Evolutionary conservation across 768 basidiomycete species (phyloP).

Genomic region (Mycena indigotica): DNA sequence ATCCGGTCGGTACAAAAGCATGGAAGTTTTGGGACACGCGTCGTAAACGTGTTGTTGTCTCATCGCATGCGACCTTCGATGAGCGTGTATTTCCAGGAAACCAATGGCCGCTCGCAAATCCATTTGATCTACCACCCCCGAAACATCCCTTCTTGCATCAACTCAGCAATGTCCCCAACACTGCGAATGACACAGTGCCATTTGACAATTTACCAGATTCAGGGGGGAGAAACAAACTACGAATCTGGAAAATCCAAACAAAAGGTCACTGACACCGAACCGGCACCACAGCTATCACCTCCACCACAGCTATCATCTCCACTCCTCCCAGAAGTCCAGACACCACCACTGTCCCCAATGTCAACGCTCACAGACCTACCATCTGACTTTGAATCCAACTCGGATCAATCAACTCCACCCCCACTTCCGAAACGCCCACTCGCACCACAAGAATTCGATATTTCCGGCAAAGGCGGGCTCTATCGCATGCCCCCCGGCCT

Average conservation of each 20-base stretch:
- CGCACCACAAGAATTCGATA: neutral
- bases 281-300: neutral
- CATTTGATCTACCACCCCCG: neutral
- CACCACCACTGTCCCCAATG: neutral
- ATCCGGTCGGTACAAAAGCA: constrained; percentile 18
- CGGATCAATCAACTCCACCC: neutral
- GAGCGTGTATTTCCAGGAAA: constrained; percentile 29
- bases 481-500: neutral
- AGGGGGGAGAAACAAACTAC: neutral
- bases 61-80: constrained; percentile 28
- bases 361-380: too few relatives aligned
- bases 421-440: neutral
- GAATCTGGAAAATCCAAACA: neutral
- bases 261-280: neutral
- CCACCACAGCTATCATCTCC: neutral
- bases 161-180: neutral
- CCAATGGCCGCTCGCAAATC: neutral
- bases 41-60: constrained; percentile 12
- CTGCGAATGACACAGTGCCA: neutral
- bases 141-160: neutral
- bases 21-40: constrained; percentile 29
- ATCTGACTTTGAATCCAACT: too few relatives aligned
- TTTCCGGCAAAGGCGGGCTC: neutral
- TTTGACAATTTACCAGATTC: neutral
- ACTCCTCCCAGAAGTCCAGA: neutral